Base-by-base conservation (phyloP, 2,329 filamentous ascomycete species). In the Gnomoniopsis sp. region DNA sequence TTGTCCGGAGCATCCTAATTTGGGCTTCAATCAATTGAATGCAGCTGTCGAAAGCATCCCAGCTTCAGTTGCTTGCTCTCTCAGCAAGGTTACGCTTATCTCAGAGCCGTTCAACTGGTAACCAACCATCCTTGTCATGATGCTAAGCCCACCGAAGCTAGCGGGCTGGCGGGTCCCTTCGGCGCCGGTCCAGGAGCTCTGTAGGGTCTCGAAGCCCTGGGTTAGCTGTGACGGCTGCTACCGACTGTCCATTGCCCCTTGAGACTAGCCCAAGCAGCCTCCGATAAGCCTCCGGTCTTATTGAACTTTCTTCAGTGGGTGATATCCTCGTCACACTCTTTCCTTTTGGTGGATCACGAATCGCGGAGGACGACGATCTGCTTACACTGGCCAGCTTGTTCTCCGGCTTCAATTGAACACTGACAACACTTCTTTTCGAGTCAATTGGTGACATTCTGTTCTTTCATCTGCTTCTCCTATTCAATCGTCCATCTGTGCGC, bases 171-270 rank as follows among this genome's bases (percentile, higher is more conserved):
- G 19, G 47, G 26, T 30, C 55, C 26, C 34, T 26, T 14, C 33
- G 36, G 55, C 55, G 55, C 55, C 55, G 55, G 44, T 57, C 41
- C 41, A 48, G 55, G 55, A 57, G 49, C 15, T 19, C 23, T 26
- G 44, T 19, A 51, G 48, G 36, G 46, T 19, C 33, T 22, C 23
- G 12, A 2, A 8, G 12, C 17, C 43, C 30, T 17, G 17, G 34
- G 22, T 6, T 7, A 34, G 22, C 19, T 30, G 8, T 30, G 8
- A 30, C 26, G 48, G 23, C 26, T 49, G 53, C 30, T 50, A 26
- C 8, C 23, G 43, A 47, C 38, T 34, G 43, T 47, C 26, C 36
- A 48, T 26, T 11, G 50, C 34, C 22, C 22, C 36, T 17, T 30
- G 8, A 30, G 36, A 41, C 6, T 3, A 36, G 17, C 6, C 17